Evolutionary conservation across 1,284 basidiomycete genomes (phyloP), one percentile per base, ranked within the genome.

Genomic region (Irpex sp.): DNA sequence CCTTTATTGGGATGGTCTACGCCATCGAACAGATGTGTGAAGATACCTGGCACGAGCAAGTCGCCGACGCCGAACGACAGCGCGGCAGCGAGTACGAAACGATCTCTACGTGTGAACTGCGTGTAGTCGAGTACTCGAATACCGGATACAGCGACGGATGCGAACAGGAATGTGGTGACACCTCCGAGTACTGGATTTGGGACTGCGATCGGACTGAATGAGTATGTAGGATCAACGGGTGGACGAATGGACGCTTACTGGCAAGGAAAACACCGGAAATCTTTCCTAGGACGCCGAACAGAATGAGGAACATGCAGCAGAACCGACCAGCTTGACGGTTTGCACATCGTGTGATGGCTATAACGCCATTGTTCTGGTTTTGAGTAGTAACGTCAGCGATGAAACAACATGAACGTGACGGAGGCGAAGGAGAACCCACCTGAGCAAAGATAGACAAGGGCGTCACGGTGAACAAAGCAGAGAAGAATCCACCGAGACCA

Each of bases 181-280:
- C 92, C 92, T 2, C 94, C 93, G 0, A 96, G 82, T 7, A 95
- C 91, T 0, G 92, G 79, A 67, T 91, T 89, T 0, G 93, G 93
- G 64, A 93, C 79, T 85, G 52, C 31, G 5, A 47, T n/a, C 40
- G 62, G 67, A 2, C 68, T 58, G 67, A 17, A 49, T 19, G 44
- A 36, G 4, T 36, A 21, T 62, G 15, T 44, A 6, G 13, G 5
- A 44, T 9, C 26, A 52, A 1, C 19, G 11, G 72, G 38, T 36
- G 58, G 15, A 56, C 38, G 21, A 58, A 19, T 9, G 56, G 13
- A 47, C 21, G 77, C 81, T 60, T 68, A 83, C 81, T 92, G 1
- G 90, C 85, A 4, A 93, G 82, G 76, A 93, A 91, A 34, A 92
- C 85, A 0, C 91, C 91, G 2, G 89, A 89, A 51, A 94, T 79